Base-by-base conservation (phyloP, 2,329 filamentous ascomycete genomes). In the Monilinia fructigena region DNA sequence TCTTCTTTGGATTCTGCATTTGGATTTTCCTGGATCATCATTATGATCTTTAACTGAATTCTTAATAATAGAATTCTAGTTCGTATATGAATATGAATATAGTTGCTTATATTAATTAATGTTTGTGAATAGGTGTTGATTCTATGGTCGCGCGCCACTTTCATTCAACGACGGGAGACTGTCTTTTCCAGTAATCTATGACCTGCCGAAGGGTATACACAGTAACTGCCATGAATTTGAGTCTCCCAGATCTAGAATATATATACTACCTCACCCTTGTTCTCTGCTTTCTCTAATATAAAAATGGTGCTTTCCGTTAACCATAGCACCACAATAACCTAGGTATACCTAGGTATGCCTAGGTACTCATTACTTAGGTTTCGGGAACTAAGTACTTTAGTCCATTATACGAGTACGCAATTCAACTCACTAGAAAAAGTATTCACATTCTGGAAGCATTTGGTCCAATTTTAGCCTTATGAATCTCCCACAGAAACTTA, bases 1-100 rank as follows among this genome's bases (percentile, higher is more conserved):
- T 48, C 12, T 60, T 48, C 56, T 50, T 60, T 60, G 12, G 23
- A 50, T 14, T 48, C 45, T 60, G 28, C 58, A 60, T 50, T 38
- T 60, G 45, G 31, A 38, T 26, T 26, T 50, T 60, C 28, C 14
- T 50, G n/a, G 28, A 50, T 60, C 23, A 58, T 47, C 45, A 12
- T 23, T 23, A 60, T 50, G n/a, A n/a, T 50, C 56, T n/a, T 58
- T 4, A 38, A 38, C 12, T 10, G 26, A 38, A 38, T 35, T 50
- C 20, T 38, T 12, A 38, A 60, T 6, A 38, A 45, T n/a, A 38
- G 45, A 50, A 60, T 60, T 50, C n/a, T 16, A 50, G 31, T 48
- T 4, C 48, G 10, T 60, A 18, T 35, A 60, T 35, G 26, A 48
- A 18, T 35, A 60, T 35, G 26, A 48, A 35, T 23, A 59, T 38